Base-by-base conservation (phyloP, 805 yeast species). In the Wickerhamomyces sydowiorum region DNA sequence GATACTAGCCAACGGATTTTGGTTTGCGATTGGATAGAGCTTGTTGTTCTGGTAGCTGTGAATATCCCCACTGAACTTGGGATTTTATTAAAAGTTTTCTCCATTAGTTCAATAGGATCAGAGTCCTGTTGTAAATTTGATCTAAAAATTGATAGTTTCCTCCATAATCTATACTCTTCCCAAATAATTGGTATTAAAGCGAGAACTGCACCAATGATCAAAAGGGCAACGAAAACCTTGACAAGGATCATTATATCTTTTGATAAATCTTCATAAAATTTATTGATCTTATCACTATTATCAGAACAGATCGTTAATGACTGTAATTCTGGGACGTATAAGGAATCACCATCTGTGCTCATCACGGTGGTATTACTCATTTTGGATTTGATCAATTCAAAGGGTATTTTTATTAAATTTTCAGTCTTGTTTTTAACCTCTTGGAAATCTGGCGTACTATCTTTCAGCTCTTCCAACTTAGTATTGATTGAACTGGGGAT, bases 401-500 rank as follows among this genome's bases (percentile, higher is more conserved):
- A 86, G 0, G 96, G 96, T 2, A 50, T 54, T 3, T 72, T 62
- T 8, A 91, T 70, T 31, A 80, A 50, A 0, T 56, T 42, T 34
- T 76, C 70, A 0, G 93, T 79, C 18, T 72, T 70, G 44, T 79
- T 75, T 53, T 79, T 73, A 3, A 87, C 80, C 7, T 72, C 70
- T 3, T 73, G 76, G 57, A 87, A 87, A 46, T 77, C 74, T 0
- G 95, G 95, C 1, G 84, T 63, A 2, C 75, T 66, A 1, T 64
- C 61, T 18, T 74, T 64, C 33, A 89, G 60, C 1, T 54, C 48
- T 3, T 75, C 73, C 15, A 93, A 66, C 23, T 79, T 75, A 2
- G 59, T 57, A 48, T 86, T 75, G 33, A 90, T 79, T 0, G 79
- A 62, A 0, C 76, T 53, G 1, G 96, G 87, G 12, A 93, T 84